Evolutionary conservation across 805 yeast genomes (phyloP).

Genomic region (Schizosaccharomyces cryophilus): DNA sequence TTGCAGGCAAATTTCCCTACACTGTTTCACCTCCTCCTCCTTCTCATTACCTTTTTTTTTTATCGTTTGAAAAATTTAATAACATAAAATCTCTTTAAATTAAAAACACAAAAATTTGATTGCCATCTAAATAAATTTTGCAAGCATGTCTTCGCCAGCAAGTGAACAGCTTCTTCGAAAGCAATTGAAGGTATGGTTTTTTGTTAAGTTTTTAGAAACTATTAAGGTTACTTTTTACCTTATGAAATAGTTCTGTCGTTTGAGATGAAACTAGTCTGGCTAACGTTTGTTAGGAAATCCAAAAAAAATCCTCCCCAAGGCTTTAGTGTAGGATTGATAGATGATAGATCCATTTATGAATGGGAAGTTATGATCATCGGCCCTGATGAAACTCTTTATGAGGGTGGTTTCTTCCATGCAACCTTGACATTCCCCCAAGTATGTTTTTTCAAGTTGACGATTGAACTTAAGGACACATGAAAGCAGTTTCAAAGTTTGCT

Average conservation of each 20-base stretch:
- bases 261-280: background rate
- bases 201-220: background rate
- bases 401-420: slow-evolving; percentile 53
- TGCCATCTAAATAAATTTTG: background rate
- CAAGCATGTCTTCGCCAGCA: background rate
- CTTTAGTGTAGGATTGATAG: slow-evolving; percentile 56
- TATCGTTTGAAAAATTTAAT: no score
- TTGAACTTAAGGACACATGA: background rate
- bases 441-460: background rate
- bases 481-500: no score
- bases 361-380: slow-evolving; percentile 58
- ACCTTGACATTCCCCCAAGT: slow-evolving; percentile 27
- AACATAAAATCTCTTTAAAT: background rate
- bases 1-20: no score
- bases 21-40: no score
- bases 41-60: no score
- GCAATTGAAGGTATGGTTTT: background rate
- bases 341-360: slow-evolving; percentile 21
- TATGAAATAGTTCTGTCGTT: background rate
- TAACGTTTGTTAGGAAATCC: background rate
- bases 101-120: background rate
- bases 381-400: slow-evolving; percentile 47
- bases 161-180: slow-evolving; percentile 1
- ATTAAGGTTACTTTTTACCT: background rate
- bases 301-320: slow-evolving; percentile 18